phyloP scores from a whole-genome alignment of 768 basidiomycete genomes.

The Guyanaporus albipodus region DNA sequence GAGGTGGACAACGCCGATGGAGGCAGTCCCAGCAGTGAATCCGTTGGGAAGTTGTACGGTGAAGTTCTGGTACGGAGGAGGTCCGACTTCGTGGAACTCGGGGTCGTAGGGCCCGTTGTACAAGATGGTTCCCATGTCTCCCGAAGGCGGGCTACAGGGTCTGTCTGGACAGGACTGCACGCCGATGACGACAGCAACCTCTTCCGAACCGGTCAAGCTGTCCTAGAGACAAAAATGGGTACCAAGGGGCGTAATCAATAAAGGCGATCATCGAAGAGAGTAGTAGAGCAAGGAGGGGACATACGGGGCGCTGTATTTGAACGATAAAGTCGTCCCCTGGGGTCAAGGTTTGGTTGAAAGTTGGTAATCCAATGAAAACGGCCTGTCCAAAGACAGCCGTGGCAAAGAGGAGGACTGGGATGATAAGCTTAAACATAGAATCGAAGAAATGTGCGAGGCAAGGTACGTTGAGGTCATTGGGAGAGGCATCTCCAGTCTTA shows the following conservation, averaged over 20 bases:
- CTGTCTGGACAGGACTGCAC: slow-evolving; percentile 36
- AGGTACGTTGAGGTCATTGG: no score
- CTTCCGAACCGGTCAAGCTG: slow-evolving; percentile 35
- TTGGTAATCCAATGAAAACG: slow-evolving; percentile 39
- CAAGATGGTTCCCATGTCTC: slow-evolving; percentile 40
- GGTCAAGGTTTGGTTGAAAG: slow-evolving; percentile 22
- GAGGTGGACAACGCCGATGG: slow-evolving; percentile 37
- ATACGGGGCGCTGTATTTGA: slow-evolving; percentile 46
- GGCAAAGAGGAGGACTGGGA: slow-evolving; percentile 1
- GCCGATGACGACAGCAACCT: slow-evolving; percentile 46
- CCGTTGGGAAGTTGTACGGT: slow-evolving; percentile 37
- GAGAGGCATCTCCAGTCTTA: no score
- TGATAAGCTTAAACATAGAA: neutral
- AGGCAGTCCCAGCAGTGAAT: slow-evolving; percentile 28
- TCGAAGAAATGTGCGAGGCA: no score
- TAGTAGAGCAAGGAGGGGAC: slow-evolving; percentile 9
- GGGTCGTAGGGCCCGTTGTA: slow-evolving; percentile 46
- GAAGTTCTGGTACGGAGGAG: slow-evolving; percentile 42
- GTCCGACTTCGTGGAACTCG: slow-evolving; percentile 6
- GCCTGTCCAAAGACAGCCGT: slow-evolving; percentile 40
- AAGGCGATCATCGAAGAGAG: neutral
- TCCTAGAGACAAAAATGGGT: slow-evolving; percentile 25
- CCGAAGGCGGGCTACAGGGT: slow-evolving; percentile 25
- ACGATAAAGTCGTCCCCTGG: slow-evolving; percentile 40
- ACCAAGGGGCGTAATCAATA: no score